Base-by-base conservation (phyloP, 805 yeast genomes). In the Lachancea nothofagi region DNA sequence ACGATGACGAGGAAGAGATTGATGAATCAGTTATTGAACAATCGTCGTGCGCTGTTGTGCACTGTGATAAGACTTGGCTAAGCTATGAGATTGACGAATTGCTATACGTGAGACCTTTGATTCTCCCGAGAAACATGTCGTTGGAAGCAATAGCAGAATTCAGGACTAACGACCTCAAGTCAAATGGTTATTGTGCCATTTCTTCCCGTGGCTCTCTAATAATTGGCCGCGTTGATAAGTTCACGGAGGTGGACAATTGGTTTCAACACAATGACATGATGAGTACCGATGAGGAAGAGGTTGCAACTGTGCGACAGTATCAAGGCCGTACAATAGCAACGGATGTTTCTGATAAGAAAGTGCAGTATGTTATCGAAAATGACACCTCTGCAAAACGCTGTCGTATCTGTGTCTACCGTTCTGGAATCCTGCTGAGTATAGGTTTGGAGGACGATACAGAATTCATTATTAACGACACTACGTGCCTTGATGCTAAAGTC, bases 351-450 rank as follows among this genome's bases (percentile, higher is more conserved):
- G 62, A 54, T 30, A 24, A 45, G 23, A 33, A 41, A 20, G 33
- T 56, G n/a, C 44, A 64, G 7, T 75, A 70, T 42, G 64, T 75
- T 8, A 59, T 67, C 2, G 75, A 77, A 44, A 58, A 75, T 9
- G 80, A 78, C 37, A 53, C 52, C 36, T 61, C 66, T 33, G 56
- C 61, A 7, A 42, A 44, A 6, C 46, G n/a, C 13, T 40, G 39
- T 18, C 43, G 43, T 8, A 18, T 40, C 17, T 29, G 33, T 6
- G 33, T 21, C 14, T 28, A 17, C 15, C 37, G 38, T 4, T 33
- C 38, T 9, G 34, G 35, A 8, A 30, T 22, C 6, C 14, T 17
- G 2, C 24, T 33, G 25, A 20, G 24, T 15, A 21, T 31, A 12
- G 49, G 12, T 30, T 39, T 39, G 17, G 36, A 36, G 3, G 24